Conservation (phyloP, 495 filamentous ascomycete species). For the Penicillium parvum region DNA sequence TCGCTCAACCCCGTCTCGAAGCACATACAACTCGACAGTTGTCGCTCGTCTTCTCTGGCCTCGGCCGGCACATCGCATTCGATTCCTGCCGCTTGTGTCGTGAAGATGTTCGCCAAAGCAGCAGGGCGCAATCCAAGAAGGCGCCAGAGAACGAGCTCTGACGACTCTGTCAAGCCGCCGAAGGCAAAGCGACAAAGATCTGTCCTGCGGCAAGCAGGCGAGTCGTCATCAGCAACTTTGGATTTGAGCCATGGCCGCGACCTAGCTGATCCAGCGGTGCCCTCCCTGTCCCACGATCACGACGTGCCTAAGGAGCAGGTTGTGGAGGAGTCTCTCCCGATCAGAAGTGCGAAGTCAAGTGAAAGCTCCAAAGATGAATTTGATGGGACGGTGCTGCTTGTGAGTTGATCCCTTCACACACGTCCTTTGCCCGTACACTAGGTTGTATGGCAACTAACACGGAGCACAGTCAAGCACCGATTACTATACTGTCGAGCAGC, state of each 20-base stretch:
- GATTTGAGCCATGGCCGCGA: conserved; percentile 23
- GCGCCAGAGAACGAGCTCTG: conserved; percentile 61
- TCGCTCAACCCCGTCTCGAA: not conserved
- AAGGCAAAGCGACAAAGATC: conserved; percentile 71
- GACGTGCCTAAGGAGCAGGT: conserved; percentile 7
- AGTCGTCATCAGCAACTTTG: conserved; percentile 17
- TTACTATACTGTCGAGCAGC: conserved; percentile 78
- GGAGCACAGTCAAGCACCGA: conserved; percentile 70
- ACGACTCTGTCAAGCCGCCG: conserved; percentile 59
- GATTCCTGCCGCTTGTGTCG: not conserved
- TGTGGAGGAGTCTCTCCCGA: conserved; percentile 48
- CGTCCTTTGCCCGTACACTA: conserved; percentile 1
- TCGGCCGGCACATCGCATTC: conserved; percentile 8
- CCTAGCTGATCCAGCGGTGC: conserved; percentile 10
- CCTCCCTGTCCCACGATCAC: conserved; percentile 8
- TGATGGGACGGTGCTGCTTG: conserved; percentile 60
- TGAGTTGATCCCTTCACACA: conserved; percentile 34
- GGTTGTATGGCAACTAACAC: conserved; percentile 14
- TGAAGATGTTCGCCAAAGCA: conserved; percentile 60
- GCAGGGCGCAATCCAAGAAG: conserved; percentile 58
- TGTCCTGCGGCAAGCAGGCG: conserved; percentile 52
- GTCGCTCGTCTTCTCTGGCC: conserved; percentile 1
- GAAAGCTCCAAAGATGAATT: conserved; percentile 44
- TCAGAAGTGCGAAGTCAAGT: conserved; percentile 54
- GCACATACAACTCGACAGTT: not conserved